A percentile compares a stretch with the other conserved stretches of the same genome.
These are phyloP conservation scores for Gossypium stocksii DNA, from an alignment of 345 rosid species.

Conservation along the genomic window DNA sequence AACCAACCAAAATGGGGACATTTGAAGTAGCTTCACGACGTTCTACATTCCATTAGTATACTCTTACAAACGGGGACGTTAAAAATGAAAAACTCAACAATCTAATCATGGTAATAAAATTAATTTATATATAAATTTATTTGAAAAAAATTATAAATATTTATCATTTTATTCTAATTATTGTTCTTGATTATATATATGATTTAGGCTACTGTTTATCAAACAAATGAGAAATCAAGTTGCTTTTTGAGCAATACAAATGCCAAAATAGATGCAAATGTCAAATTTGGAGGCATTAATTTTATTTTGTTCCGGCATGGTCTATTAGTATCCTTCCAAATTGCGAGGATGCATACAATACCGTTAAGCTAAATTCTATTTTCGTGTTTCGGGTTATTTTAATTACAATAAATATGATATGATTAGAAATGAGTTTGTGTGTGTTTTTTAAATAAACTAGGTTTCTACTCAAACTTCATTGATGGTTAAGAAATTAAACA, in stretches of 20 bases:
- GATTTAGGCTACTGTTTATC: slow-evolving; percentile 41
- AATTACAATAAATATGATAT: not conserved
- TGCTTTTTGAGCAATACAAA: slow-evolving; percentile 60
- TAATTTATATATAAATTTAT: not conserved
- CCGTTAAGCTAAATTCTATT: slow-evolving; percentile 42
- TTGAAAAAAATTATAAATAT: not conserved
- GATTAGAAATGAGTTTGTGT: not conserved
- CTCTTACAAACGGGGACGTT: slow-evolving; percentile 48
- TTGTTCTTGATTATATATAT: not conserved
- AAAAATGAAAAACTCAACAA: slow-evolving; percentile 50
- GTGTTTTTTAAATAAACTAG: slow-evolving; percentile 2
- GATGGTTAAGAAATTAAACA: slow-evolving; percentile 25
- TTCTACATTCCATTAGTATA: slow-evolving; percentile 45
- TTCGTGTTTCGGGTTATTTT: not conserved
- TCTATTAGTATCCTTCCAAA: slow-evolving; percentile 34
- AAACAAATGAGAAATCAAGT: slow-evolving; percentile 31
- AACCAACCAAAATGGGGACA: slow-evolving; percentile 85
- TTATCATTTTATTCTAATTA: not conserved
- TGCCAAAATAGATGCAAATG: slow-evolving; percentile 29
- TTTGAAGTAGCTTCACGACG: slow-evolving; percentile 55
- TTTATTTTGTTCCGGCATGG: slow-evolving; percentile 12
- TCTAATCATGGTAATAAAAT: slow-evolving; percentile 29
- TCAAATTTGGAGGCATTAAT: slow-evolving; percentile 40
- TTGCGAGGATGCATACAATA: slow-evolving; percentile 45
- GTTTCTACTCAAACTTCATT: slow-evolving; percentile 50